Percentiles rank a stretch among this genome's conserved stretches.
Evolutionary conservation across 495 filamentous ascomycete genomes (phyloP).

Genomic region (Podospora australis): DNA sequence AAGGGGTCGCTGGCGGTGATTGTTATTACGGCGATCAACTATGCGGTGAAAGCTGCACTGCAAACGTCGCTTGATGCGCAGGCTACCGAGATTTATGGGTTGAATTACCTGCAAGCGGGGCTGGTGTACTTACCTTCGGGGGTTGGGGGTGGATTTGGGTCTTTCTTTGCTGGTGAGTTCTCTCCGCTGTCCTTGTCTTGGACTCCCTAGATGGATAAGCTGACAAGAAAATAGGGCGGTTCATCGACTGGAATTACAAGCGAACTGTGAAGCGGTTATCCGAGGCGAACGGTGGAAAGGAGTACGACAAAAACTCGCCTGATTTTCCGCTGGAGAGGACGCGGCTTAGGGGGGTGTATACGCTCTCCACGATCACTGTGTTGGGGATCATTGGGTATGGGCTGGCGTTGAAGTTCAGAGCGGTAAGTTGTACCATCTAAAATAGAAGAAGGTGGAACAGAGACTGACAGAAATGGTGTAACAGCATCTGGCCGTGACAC

Average conservation of each 20-base stretch:
- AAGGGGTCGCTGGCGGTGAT: conserved; percentile 7
- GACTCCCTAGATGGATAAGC: not conserved
- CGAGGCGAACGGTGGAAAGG: not conserved
- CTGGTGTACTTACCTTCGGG: conserved; percentile 52
- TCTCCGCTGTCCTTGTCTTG: not conserved
- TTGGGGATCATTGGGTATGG: conserved; percentile 7
- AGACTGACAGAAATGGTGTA: not conserved
- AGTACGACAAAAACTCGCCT: conserved; percentile 7
- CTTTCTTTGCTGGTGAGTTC: conserved; percentile 33
- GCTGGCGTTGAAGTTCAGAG: not conserved
- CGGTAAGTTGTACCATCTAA: conserved; percentile 3
- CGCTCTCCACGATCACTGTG: not conserved
- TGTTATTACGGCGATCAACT: conserved; percentile 19
- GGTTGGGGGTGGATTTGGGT: conserved; percentile 56
- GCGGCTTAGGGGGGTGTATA: conserved; percentile 40
- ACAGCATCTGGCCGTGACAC: conserved; percentile 9
- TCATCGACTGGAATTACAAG: conserved; percentile 50
- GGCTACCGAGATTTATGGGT: conserved; percentile 48
- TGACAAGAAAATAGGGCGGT: conserved; percentile 22
- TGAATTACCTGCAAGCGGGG: conserved; percentile 53
- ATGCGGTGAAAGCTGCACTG: conserved; percentile 48
- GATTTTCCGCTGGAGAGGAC: conserved; percentile 61
- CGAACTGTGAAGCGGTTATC: conserved; percentile 13
- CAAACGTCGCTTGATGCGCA: conserved; percentile 29
- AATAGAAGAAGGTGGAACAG: too few relatives aligned